Conservation (phyloP, 2,329 filamentous ascomycete genomes). For the Stagonosporopsis tanaceti region DNA sequence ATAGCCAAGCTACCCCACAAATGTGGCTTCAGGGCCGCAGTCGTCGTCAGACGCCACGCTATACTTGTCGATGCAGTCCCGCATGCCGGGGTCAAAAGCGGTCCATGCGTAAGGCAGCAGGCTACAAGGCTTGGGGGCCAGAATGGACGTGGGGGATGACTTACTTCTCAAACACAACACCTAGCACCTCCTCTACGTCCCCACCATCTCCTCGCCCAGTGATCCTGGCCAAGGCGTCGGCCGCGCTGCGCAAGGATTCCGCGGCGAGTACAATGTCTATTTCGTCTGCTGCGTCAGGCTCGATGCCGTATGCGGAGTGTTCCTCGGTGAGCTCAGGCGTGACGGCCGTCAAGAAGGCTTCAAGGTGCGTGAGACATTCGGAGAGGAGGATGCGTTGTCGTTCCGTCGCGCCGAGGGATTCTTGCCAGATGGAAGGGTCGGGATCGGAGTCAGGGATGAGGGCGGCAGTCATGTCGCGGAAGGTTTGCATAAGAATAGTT, state of each 20-base stretch:
- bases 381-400: constrained; percentile 84
- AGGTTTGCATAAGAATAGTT: constrained; percentile 70
- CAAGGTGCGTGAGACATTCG: constrained; percentile 74
- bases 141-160: constrained; percentile 42
- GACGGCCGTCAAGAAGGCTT: constrained; percentile 74
- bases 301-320: constrained; percentile 13
- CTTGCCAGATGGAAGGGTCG: constrained; percentile 75
- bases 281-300: constrained; percentile 2
- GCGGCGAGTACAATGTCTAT: constrained; percentile 89
- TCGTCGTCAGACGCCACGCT: constrained; percentile 32
- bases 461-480: constrained; percentile 72
- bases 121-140: not conserved
- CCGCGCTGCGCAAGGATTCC: constrained; percentile 75
- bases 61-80: constrained; percentile 23
- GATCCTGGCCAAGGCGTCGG: constrained; percentile 70
- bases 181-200: constrained; percentile 94
- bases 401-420: constrained; percentile 88
- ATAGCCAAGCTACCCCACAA: not conserved
- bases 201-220: constrained; percentile 85
- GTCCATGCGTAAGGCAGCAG: constrained; percentile 8
- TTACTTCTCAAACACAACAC: constrained; percentile 97
- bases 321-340: constrained; percentile 12
- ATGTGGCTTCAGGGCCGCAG: not conserved
- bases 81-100: constrained; percentile 10
- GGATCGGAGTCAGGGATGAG: constrained; percentile 52